These are phyloP conservation scores for Pyrenopolyporus hunteri DNA, from an alignment of 495 filamentous ascomycete genomes.

Conservation along the genomic window DNA sequence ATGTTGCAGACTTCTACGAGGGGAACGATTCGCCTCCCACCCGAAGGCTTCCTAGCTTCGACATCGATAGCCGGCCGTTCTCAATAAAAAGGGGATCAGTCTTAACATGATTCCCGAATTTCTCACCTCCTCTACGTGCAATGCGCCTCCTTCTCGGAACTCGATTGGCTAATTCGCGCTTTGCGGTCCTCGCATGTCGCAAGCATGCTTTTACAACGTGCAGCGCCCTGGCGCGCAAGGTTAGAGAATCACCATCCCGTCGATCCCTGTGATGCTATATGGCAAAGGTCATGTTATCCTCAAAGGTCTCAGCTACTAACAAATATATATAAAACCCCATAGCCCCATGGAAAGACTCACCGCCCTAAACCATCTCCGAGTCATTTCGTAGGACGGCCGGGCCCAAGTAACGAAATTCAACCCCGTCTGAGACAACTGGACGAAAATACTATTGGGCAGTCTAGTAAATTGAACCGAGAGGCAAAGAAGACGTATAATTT, in stretches of 20 bases:
- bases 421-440: background rate
- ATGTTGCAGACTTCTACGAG: background rate
- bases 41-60: background rate
- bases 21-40: slow-evolving; percentile 8
- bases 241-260: background rate
- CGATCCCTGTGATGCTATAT: too few relatives aligned
- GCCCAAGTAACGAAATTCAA: background rate
- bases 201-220: slow-evolving; percentile 32
- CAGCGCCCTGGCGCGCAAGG: background rate
- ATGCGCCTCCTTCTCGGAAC: slow-evolving; percentile 37
- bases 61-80: background rate
- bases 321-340: too few relatives aligned
- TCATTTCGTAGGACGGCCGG: too few relatives aligned
- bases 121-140: slow-evolving; percentile 16
- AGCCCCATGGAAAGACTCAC: too few relatives aligned
- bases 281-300: too few relatives aligned
- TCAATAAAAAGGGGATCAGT: slow-evolving; percentile 7
- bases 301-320: too few relatives aligned
- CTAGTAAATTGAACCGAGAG: background rate
- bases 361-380: too few relatives aligned
- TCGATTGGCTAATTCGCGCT: slow-evolving; percentile 34
- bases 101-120: slow-evolving; percentile 31
- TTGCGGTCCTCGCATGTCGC: slow-evolving; percentile 9
- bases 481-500: slow-evolving; percentile 19
- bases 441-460: background rate